A percentile compares a stretch with the other conserved stretches of the same genome.
phyloP scores from a whole-genome alignment of 176 grass and related monocot genomes.

The Carex parvula region DNA sequence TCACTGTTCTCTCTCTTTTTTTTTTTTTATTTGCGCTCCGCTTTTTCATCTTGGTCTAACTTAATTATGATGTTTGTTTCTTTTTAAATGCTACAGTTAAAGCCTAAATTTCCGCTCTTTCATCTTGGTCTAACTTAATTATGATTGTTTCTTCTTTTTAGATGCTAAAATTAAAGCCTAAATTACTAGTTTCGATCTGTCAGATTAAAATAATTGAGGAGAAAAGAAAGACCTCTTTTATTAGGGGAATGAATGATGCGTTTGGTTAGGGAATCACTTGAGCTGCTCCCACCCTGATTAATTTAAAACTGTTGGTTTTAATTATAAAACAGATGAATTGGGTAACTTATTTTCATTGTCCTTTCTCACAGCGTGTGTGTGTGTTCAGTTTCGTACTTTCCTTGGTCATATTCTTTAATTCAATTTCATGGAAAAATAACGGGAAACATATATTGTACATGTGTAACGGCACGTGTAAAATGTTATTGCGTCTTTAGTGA shows the following conservation, averaged over 20 bases:
- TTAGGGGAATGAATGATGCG: background rate
- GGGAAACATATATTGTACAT: no score
- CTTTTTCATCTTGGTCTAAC: background rate
- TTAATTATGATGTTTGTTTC: background rate
- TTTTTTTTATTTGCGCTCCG: background rate
- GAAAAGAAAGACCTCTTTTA: background rate
- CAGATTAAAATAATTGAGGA: background rate
- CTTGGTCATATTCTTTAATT: background rate
- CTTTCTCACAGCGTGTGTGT: background rate
- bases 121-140: background rate
- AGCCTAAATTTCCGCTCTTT: background rate
- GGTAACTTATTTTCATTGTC: background rate
- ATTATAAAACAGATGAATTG: background rate
- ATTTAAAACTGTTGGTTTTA: background rate
- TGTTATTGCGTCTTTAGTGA: no score
- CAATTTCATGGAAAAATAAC: no score
- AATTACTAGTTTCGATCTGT: background rate
- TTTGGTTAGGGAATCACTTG: background rate
- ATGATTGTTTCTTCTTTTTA: constrained; percentile 17
- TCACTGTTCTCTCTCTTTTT: background rate
- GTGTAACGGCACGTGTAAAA: no score
- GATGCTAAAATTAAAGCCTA: background rate
- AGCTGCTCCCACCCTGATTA: background rate
- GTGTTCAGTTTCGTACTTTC: background rate
- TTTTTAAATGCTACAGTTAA: background rate